phyloP scores from a whole-genome alignment of 2,329 filamentous ascomycete species.

The Venturia carpophila region DNA sequence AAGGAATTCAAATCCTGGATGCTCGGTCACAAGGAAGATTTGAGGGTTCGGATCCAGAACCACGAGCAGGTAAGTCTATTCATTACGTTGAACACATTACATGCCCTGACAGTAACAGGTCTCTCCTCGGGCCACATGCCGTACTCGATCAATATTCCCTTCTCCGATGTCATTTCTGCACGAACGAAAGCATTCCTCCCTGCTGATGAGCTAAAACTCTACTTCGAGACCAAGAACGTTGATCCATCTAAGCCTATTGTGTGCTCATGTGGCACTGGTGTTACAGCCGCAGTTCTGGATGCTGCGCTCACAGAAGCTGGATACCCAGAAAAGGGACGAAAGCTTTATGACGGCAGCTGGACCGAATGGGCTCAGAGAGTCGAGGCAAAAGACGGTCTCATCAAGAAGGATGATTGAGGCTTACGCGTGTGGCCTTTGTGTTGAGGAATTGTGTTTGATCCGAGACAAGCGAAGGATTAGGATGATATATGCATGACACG shows the following conservation, averaged over 20 bases:
- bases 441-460: neutral
- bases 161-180: conserved; percentile 71
- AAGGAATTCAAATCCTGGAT: conserved; percentile 82
- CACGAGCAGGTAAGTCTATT: conserved; percentile 55
- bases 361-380: conserved; percentile 74
- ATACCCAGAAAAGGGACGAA: conserved; percentile 61
- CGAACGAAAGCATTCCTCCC: conserved; percentile 73
- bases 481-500: conserved; percentile 6
- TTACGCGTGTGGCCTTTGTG: neutral
- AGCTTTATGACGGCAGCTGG: conserved; percentile 95
- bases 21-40: conserved; percentile 74
- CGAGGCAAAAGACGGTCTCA: conserved; percentile 53
- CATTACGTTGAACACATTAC: neutral
- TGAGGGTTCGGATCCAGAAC: conserved; percentile 76
- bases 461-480: neutral
- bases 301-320: conserved; percentile 74
- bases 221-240: conserved; percentile 75
- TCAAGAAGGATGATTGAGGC: conserved; percentile 39
- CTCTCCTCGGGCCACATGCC: conserved; percentile 89
- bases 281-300: conserved; percentile 87
- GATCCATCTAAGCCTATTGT: conserved; percentile 75
- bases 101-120: conserved; percentile 24
- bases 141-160: conserved; percentile 73
- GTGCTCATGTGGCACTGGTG: conserved; percentile 83
- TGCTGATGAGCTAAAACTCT: conserved; percentile 58